phyloP scores from a whole-genome alignment of 225 moss, liverwort and hornwort genomes.

The Climacium dendroides region DNA sequence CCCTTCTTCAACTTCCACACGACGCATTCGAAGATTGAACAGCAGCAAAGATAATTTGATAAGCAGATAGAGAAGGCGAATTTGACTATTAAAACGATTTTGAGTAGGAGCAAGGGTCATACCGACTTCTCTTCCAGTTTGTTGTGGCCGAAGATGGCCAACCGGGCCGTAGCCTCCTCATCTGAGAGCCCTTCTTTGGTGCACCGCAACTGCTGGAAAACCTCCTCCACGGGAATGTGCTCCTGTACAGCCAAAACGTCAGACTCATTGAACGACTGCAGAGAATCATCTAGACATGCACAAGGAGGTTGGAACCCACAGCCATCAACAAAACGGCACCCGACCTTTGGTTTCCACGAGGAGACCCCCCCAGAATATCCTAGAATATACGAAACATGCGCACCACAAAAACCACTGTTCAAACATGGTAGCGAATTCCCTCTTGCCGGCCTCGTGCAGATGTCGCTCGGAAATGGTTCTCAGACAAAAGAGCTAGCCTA shows the following conservation, averaged over 20 bases:
- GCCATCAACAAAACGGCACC: background rate
- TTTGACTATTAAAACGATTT: no score
- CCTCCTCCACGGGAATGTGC: constrained; percentile 67
- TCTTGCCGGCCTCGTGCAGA: background rate
- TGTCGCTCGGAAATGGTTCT: background rate
- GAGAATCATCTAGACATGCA: background rate
- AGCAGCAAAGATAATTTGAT: background rate
- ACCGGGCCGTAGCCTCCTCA: constrained; percentile 24
- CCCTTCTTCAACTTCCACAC: no score
- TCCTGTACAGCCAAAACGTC: constrained; percentile 25
- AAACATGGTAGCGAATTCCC: background rate
- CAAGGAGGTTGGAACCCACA: background rate
- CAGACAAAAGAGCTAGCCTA: background rate
- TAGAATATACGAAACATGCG: background rate
- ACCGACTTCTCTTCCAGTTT: constrained; percentile 75
- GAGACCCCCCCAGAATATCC: background rate
- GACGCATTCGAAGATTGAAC: background rate
- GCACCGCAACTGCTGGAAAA: constrained; percentile 44
- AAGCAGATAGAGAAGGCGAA: background rate
- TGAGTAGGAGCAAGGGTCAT: background rate
- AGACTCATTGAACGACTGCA: background rate
- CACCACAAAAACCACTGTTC: background rate
- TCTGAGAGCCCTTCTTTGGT: constrained; percentile 8
- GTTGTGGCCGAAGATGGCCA: constrained; percentile 55
- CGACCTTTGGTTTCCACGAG: background rate